Percentiles rank a stretch among this genome's conserved stretches.
These are phyloP conservation scores for Colletotrichum somersetense DNA, from an alignment of 2,329 filamentous ascomycete genomes.

Conservation along the genomic window DNA sequence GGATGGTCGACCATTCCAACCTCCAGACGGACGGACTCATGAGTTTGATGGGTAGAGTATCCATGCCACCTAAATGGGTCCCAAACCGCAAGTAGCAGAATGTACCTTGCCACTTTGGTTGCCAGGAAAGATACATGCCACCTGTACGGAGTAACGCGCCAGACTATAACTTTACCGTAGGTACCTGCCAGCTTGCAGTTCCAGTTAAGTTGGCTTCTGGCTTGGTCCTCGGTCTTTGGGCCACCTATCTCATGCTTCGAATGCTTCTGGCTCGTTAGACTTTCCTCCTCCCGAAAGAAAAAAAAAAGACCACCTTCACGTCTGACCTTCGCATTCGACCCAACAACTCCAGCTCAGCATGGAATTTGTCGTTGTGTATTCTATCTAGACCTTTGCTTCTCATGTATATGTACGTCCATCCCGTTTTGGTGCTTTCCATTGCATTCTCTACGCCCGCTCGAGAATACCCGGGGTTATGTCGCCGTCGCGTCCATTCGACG, in stretches of 20 bases:
- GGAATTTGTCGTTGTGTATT: slow-evolving; percentile 36
- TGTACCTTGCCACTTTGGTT: slow-evolving; percentile 6
- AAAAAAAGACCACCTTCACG: slow-evolving; percentile 21
- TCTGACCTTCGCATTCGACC: slow-evolving; percentile 26
- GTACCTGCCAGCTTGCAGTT: slow-evolving; percentile 42
- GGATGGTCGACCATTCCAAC: slow-evolving; percentile 15
- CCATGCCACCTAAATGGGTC: slow-evolving; percentile 6
- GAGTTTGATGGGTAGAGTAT: slow-evolving; percentile 18
- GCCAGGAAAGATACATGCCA: slow-evolving; percentile 24
- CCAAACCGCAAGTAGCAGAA: slow-evolving; percentile 6
- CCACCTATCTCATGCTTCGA: slow-evolving; percentile 23
- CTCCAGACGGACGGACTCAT: slow-evolving; percentile 27
- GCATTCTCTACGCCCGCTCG: not conserved
- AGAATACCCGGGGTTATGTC: not conserved
- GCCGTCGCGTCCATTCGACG: slow-evolving; percentile 35
- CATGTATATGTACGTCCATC: slow-evolving; percentile 39
- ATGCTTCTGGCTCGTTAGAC: slow-evolving; percentile 25
- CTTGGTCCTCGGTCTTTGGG: slow-evolving; percentile 13
- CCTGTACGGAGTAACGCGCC: slow-evolving; percentile 11
- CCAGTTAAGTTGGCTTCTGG: not conserved
- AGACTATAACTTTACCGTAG: slow-evolving; percentile 16
- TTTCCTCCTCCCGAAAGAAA: slow-evolving; percentile 16
- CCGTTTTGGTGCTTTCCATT: not conserved
- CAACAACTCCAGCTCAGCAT: slow-evolving; percentile 32
- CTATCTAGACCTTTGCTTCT: slow-evolving; percentile 37